A percentile compares a stretch with the other conserved stretches of the same genome.
Evolutionary conservation across 164 flowering plant genomes (phyloP).

Genomic region (Magnolia officinalis): DNA sequence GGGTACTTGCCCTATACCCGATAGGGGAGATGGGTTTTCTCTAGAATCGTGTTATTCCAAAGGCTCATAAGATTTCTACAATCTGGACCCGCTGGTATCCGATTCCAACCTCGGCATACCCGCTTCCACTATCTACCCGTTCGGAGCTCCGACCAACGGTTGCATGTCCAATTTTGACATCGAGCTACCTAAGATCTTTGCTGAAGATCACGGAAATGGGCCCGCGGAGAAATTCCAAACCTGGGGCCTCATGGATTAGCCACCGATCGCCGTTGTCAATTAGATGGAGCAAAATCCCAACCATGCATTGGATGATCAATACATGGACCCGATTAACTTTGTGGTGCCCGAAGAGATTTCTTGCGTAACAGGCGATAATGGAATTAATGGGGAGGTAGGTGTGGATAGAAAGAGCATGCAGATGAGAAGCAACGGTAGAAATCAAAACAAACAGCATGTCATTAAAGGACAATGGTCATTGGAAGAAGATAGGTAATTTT

Average conservation of each 20-base stretch:
- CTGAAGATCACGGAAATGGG: slow-evolving; percentile 23
- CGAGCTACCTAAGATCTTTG: slow-evolving; percentile 26
- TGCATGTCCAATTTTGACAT: slow-evolving; percentile 15
- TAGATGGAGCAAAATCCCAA: slow-evolving; percentile 10
- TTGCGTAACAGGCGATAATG: slow-evolving; percentile 33
- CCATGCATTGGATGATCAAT: slow-evolving; percentile 14
- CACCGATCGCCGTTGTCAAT: slow-evolving; percentile 11
- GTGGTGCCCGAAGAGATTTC: slow-evolving; percentile 46
- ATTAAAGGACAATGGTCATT: slow-evolving; percentile 81
- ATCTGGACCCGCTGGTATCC: slow-evolving; percentile 32
- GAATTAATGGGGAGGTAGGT: slow-evolving; percentile 14
- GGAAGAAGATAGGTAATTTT: slow-evolving; percentile 74
- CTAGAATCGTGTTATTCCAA: slow-evolving; percentile 22
- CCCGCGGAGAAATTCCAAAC: slow-evolving; percentile 23
- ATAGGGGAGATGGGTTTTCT: slow-evolving; percentile 26
- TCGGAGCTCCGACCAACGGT: slow-evolving; percentile 18
- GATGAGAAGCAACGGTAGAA: slow-evolving; percentile 25
- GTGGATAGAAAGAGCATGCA: slow-evolving; percentile 14
- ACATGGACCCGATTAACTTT: slow-evolving; percentile 31
- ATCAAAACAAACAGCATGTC: slow-evolving; percentile 32
- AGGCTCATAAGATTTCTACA: slow-evolving; percentile 30
- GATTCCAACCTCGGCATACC: slow-evolving; percentile 22
- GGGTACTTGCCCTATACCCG: slow-evolving; percentile 32
- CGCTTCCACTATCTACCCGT: slow-evolving; percentile 25
- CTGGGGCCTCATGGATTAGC: slow-evolving; percentile 19